Base-by-base conservation (phyloP, 768 basidiomycete genomes). In the Termitomyces titanicus region DNA sequence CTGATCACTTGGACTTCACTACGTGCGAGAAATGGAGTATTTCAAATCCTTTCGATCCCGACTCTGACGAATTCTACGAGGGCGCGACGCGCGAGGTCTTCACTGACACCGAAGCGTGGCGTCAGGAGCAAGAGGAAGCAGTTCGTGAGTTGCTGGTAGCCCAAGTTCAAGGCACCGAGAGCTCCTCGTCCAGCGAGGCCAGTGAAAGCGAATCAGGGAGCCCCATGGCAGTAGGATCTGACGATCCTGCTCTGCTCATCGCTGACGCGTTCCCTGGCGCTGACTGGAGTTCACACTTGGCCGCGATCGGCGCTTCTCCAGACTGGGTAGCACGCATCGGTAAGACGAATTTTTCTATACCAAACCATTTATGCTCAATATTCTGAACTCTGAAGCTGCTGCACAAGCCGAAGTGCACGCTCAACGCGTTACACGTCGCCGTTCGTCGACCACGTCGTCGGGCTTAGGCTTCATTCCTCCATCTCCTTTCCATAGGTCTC, bases 1-100 rank as follows among this genome's bases (percentile, higher is more conserved):
- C 47, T 20, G 46, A 57, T 53, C 64, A 65, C 63, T 53, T 57
- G 15, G 61, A 55, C 33, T 17, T 37, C 5, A 48, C 54, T 9
- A 45, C 25, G 24, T 83, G 73, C 75, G 75, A 82, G 66, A 82
- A 72, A 66, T 90, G 87, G 86, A 80, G 83, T 53, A 69, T 74
- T 58, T 76, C 74, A 69, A 86, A 88, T 65, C 74, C 80, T 10
- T 90, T 90, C 67, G 87, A 90, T 68, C 88, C 88, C 5, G 88
- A 90, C 68, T 84, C 86, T n/a, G 86, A 89, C 62, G 87, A 88
- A 60, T 89, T 89, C 65, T 86, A 86, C 64, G 71, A 70, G 51
- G 66, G 74, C 57, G 84, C 84, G 33, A 78, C 85, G 56, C 84
- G 82, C 69, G 88, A 90, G 76, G 82, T 80, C 59, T 85, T 87